These are phyloP conservation scores for Phytophthora melonis DNA, from an alignment of 352 stramenopile genomes.

Conservation along the genomic window DNA sequence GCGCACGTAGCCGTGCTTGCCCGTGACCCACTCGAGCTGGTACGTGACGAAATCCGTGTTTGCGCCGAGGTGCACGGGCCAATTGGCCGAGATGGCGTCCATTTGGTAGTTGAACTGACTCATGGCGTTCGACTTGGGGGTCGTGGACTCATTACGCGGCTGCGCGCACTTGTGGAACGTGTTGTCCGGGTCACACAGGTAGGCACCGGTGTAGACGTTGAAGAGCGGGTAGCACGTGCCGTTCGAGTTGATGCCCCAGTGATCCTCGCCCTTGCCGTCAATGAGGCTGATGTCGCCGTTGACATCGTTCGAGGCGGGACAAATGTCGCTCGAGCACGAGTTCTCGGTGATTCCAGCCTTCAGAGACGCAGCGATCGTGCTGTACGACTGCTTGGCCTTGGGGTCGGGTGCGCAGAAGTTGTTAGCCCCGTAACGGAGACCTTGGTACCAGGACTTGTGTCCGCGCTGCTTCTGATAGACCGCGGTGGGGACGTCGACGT, in stretches of 20 bases:
- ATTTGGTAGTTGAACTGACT: slow-evolving; percentile 48
- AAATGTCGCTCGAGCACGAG: slow-evolving; percentile 42
- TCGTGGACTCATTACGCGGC: slow-evolving; percentile 50
- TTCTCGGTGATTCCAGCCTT: slow-evolving; percentile 54
- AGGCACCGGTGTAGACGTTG: slow-evolving; percentile 56
- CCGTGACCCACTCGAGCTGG: slow-evolving; percentile 43
- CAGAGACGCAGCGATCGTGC: slow-evolving; percentile 33
- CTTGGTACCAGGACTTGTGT: slow-evolving; percentile 67
- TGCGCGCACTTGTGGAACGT: slow-evolving; percentile 42
- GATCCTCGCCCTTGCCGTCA: slow-evolving; percentile 34
- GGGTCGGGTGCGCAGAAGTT: slow-evolving; percentile 45
- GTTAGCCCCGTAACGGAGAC: slow-evolving; percentile 62
- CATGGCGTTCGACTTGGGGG: slow-evolving; percentile 58
- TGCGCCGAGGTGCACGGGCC: slow-evolving; percentile 66
- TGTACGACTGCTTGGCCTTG: slow-evolving; percentile 38
- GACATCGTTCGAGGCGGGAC: slow-evolving; percentile 57
- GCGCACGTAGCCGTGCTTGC: slow-evolving; percentile 45
- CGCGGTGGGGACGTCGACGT: slow-evolving; percentile 43
- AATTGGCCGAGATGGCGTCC: slow-evolving; percentile 69
- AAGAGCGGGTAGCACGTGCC: slow-evolving; percentile 56
- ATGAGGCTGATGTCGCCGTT: slow-evolving; percentile 55
- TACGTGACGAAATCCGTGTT: slow-evolving; percentile 66
- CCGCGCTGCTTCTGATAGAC: slow-evolving; percentile 34
- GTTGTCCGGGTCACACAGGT: slow-evolving; percentile 61
- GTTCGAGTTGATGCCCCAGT: slow-evolving; percentile 69